Evolutionary conservation across 163 green algal genomes (phyloP).

Genomic region (Prototheca wickerhamii): DNA sequence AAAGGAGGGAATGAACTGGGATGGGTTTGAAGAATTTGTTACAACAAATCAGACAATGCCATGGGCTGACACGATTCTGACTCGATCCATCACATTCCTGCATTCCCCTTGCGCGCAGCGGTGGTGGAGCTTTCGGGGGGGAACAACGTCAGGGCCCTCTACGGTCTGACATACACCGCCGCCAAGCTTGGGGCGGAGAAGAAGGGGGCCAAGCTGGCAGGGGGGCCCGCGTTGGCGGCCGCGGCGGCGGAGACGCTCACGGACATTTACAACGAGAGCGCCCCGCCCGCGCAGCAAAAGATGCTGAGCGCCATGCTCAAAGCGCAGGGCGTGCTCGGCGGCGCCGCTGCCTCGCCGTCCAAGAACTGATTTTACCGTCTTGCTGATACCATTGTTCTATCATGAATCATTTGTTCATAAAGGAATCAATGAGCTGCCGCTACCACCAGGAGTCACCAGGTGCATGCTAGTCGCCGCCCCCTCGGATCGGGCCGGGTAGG

Average conservation of each 20-base stretch:
- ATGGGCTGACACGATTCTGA: too few species aligned
- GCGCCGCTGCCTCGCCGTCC: too few species aligned
- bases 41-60: too few species aligned
- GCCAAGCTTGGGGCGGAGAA: constrained; percentile 21
- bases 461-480: too few species aligned
- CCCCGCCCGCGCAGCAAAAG: neutral
- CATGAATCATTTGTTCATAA: too few species aligned
- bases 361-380: neutral
- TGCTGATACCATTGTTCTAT: too few species aligned
- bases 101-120: too few species aligned
- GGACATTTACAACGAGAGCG: neutral
- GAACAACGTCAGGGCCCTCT: constrained; percentile 26
- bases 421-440: too few species aligned
- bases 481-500: too few species aligned
- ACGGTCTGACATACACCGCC: constrained; percentile 30
- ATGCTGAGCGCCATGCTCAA: constrained; percentile 1
- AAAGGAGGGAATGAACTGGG: neutral
- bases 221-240: neutral
- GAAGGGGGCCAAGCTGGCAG: neutral
- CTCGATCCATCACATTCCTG: too few species aligned
- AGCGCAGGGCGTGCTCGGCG: neutral
- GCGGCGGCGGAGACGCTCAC: neutral
- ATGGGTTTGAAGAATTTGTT: neutral
- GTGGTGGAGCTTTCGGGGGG: constrained; percentile 40
- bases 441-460: too few species aligned